phyloP scores from a whole-genome alignment of 768 basidiomycete species.

The Tulasnella sp. region DNA sequence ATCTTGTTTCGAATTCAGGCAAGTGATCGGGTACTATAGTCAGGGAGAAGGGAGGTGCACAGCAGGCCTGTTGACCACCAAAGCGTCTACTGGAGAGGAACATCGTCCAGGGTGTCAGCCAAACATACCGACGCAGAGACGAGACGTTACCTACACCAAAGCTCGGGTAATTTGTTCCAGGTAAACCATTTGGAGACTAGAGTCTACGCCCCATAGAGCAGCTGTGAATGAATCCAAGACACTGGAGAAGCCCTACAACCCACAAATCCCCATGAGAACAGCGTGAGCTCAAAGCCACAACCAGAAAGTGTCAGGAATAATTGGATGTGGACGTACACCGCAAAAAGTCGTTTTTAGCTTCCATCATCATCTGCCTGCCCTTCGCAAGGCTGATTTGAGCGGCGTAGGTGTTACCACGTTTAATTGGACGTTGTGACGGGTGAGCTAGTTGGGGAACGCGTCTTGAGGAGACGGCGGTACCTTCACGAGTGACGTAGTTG shows the following conservation, averaged over 20 bases:
- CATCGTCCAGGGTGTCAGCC: not conserved
- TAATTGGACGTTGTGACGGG: slow-evolving; percentile 5
- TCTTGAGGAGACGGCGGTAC: slow-evolving; percentile 7
- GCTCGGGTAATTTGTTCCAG: not conserved
- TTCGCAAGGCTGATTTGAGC: slow-evolving; percentile 30
- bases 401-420: not conserved
- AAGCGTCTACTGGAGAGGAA: not conserved
- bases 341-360: slow-evolving; percentile 59
- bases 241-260: slow-evolving; percentile 44
- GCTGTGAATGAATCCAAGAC: slow-evolving; percentile 49
- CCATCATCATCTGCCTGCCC: slow-evolving; percentile 52
- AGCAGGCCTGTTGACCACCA: slow-evolving; percentile 17
- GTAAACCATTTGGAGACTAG: slow-evolving; percentile 37
- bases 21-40: slow-evolving; percentile 32
- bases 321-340: slow-evolving; percentile 37
- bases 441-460: slow-evolving; percentile 20
- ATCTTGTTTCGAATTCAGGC: slow-evolving; percentile 27
- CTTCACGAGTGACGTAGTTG: not conserved
- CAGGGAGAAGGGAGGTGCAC: not conserved
- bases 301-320: not conserved
- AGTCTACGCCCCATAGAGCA: slow-evolving; percentile 51
- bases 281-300: slow-evolving; percentile 34
- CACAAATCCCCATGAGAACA: slow-evolving; percentile 36
- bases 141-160: not conserved
- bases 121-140: slow-evolving; percentile 28